A percentile compares a stretch with the other conserved stretches of the same genome.
Conservation (phyloP, 2,329 filamentous ascomycete species). For the Scedosporium minutisporum region DNA sequence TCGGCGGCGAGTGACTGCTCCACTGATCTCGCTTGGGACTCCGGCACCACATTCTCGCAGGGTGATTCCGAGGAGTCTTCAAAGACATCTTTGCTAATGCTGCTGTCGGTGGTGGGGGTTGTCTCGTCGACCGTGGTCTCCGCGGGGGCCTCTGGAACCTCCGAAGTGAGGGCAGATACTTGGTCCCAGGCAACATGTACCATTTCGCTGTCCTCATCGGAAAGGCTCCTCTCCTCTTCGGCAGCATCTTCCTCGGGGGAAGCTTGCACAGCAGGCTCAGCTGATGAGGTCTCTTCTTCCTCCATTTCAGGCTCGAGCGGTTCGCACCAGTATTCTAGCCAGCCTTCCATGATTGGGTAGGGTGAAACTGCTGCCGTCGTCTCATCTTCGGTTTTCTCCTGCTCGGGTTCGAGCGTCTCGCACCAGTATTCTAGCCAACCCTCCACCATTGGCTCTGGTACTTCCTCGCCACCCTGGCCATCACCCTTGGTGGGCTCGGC, state of each 20-base stretch:
- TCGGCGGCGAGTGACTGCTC: background rate
- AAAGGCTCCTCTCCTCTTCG: background rate
- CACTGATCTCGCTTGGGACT: background rate
- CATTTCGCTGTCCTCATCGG: background rate
- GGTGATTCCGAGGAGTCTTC: background rate
- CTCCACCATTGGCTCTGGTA: slow-evolving; percentile 3
- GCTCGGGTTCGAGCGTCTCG: slow-evolving; percentile 9
- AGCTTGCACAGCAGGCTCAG: background rate
- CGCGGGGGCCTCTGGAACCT: background rate
- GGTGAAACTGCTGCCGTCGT: background rate
- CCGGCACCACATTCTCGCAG: background rate
- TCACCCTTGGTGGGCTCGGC: background rate
- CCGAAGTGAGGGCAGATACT: background rate
- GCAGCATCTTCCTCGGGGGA: background rate
- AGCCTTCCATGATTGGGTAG: background rate
- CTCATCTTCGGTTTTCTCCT: background rate
- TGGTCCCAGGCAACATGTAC: background rate
- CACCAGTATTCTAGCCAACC: slow-evolving; percentile 13
- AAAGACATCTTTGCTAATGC: background rate
- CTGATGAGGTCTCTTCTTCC: background rate
- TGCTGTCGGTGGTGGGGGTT: background rate
- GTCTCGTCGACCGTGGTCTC: background rate
- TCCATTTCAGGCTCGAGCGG: slow-evolving; percentile 1
- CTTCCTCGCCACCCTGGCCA: background rate
- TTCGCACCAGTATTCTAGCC: slow-evolving; percentile 5